Conservation (phyloP, 2,329 filamentous ascomycete species). For the Chrysosporium queenslandicum region DNA sequence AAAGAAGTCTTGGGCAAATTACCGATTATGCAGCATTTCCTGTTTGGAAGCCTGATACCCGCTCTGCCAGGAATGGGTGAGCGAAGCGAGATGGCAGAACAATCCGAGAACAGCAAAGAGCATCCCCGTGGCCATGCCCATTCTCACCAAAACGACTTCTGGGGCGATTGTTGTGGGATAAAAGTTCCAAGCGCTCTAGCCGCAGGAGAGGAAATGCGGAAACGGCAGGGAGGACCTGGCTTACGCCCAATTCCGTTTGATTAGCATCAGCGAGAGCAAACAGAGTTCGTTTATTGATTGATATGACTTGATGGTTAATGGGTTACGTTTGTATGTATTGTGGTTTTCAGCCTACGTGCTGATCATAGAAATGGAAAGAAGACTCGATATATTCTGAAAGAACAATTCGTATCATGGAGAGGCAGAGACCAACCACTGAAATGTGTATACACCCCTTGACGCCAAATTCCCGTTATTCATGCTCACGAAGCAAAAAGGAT, state of each 20-base stretch:
- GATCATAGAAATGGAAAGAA: background rate
- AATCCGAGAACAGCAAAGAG: constrained; percentile 35
- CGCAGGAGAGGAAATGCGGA: constrained; percentile 79
- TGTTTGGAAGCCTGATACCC: constrained; percentile 79
- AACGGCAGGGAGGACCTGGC: constrained; percentile 57
- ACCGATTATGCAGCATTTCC: constrained; percentile 96
- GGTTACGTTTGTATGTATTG: background rate
- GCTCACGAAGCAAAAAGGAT: background rate
- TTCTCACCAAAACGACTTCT: constrained; percentile 49
- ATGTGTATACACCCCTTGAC: background rate
- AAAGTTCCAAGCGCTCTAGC: constrained; percentile 91
- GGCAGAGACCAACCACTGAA: too few species aligned
- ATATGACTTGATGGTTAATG: background rate
- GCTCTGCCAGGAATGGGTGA: constrained; percentile 67
- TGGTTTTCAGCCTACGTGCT: background rate
- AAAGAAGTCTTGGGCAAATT: constrained; percentile 86
- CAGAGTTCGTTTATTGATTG: background rate
- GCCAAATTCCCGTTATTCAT: background rate
- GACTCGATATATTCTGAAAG: background rate
- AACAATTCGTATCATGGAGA: too few species aligned
- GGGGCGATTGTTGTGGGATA: constrained; percentile 97
- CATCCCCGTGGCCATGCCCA: constrained; percentile 59
- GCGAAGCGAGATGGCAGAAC: constrained; percentile 36
- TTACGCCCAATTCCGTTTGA: constrained; percentile 46
- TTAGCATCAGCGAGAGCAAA: constrained; percentile 19